A percentile compares a stretch with the other conserved stretches of the same genome.
These are phyloP conservation scores for Postia placenta DNA, from an alignment of 768 basidiomycete species.

Conservation along the genomic window DNA sequence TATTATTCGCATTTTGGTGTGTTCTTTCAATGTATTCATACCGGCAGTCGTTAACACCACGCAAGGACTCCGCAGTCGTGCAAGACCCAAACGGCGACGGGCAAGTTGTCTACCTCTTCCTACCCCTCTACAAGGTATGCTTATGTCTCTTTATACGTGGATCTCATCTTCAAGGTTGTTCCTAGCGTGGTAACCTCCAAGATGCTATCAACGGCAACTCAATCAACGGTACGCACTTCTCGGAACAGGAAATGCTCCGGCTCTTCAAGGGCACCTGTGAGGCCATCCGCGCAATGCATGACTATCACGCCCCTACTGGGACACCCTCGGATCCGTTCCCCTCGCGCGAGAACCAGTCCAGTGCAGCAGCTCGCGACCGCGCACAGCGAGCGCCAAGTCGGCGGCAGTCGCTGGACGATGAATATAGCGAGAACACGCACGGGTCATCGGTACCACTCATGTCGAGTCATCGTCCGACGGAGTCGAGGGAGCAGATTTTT, in stretches of 20 bases:
- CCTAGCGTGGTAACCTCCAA: constrained; percentile 87
- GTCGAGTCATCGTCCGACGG: constrained; percentile 38
- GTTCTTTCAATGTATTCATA: constrained; percentile 16
- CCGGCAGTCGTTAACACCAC: constrained; percentile 9
- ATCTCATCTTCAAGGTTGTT: not conserved
- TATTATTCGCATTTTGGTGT: constrained; percentile 88
- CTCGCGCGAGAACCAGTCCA: constrained; percentile 17
- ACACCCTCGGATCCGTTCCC: constrained; percentile 12
- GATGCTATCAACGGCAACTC: constrained; percentile 87
- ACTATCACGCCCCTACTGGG: constrained; percentile 57
- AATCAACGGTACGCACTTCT: constrained; percentile 74
- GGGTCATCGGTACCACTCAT: constrained; percentile 49
- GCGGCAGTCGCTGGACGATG: constrained; percentile 31
- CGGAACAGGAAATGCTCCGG: constrained; percentile 83
- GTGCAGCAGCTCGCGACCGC: constrained; percentile 8
- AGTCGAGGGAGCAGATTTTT: constrained; percentile 62
- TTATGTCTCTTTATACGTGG: not conserved
- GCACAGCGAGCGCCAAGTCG: no score
- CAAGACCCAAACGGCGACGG: constrained; percentile 92
- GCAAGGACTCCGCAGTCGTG: constrained; percentile 86
- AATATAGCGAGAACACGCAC: constrained; percentile 37
- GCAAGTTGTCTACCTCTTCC: constrained; percentile 93
- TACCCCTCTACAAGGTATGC: constrained; percentile 83
- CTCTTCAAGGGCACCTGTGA: constrained; percentile 94
- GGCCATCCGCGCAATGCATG: constrained; percentile 93